Evolutionary conservation across 345 rosid genomes (phyloP).

Genomic region (Brassica napus): DNA sequence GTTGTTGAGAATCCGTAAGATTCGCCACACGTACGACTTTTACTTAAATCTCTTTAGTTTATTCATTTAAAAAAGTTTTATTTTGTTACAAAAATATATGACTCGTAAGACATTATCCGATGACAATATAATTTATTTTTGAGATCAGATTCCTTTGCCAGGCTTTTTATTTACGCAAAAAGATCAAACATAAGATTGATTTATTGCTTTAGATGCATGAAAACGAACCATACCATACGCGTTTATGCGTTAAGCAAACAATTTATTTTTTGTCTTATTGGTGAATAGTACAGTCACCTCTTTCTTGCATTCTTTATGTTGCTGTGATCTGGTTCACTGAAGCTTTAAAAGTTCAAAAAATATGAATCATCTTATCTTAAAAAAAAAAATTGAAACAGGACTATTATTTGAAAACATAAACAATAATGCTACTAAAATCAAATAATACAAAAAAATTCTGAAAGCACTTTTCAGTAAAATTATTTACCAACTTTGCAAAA

Average conservation of each 20-base stretch:
- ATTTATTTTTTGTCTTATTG: neutral
- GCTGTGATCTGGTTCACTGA: neutral
- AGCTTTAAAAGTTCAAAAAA: neutral
- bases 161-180: neutral
- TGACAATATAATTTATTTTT: neutral
- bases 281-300: neutral
- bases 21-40: constrained; percentile 24
- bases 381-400: neutral
- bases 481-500: neutral
- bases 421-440: neutral
- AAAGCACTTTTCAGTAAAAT: neutral
- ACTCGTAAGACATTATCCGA: neutral
- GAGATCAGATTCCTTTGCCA: constrained; percentile 22
- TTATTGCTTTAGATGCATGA: constrained; percentile 10
- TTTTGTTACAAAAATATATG: neutral
- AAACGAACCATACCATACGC: constrained; percentile 22
- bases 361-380: neutral
- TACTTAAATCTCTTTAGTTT: neutral
- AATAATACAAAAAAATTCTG: neutral
- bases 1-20: constrained; percentile 23
- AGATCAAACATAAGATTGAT: neutral
- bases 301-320: neutral
- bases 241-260: neutral
- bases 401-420: neutral
- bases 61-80: neutral